Percentiles rank a stretch among this genome's conserved stretches.
Conservation (phyloP, 2,329 filamentous ascomycete genomes). For the Paraphoma sp. region DNA sequence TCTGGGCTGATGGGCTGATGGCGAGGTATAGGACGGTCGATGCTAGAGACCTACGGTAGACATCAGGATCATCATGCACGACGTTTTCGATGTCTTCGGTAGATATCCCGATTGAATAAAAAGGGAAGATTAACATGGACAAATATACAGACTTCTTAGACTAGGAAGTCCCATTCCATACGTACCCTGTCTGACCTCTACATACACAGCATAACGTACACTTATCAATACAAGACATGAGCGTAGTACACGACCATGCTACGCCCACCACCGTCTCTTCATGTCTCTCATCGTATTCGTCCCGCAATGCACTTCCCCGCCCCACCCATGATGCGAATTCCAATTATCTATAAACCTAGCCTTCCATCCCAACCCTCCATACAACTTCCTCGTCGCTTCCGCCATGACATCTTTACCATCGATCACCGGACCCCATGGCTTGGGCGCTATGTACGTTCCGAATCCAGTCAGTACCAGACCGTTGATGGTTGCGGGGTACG, state of each 20-base stretch:
- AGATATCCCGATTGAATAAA: no score
- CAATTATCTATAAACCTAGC: constrained; percentile 11
- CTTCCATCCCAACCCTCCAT: constrained; percentile 3
- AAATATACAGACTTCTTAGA: no score
- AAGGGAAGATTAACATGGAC: no score
- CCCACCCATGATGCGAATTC: constrained; percentile 8
- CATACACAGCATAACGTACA: no score
- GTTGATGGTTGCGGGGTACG: neutral
- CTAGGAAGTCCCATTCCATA: no score
- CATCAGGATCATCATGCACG: no score
- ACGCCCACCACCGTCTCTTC: constrained; percentile 7
- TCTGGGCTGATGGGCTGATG: no score
- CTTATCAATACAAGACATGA: neutral
- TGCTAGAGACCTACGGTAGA: no score
- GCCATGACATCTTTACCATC: constrained; percentile 7
- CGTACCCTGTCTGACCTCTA: no score
- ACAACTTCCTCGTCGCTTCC: neutral
- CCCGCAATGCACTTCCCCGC: constrained; percentile 13
- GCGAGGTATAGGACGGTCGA: no score
- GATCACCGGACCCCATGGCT: constrained; percentile 6
- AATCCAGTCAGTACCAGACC: constrained; percentile 1
- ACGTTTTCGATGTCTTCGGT: no score
- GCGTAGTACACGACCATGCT: neutral
- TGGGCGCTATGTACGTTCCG: constrained; percentile 1
- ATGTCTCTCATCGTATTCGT: constrained; percentile 7